phyloP scores from a whole-genome alignment of 257 asterid genomes.

The Solanum etuberosum region DNA sequence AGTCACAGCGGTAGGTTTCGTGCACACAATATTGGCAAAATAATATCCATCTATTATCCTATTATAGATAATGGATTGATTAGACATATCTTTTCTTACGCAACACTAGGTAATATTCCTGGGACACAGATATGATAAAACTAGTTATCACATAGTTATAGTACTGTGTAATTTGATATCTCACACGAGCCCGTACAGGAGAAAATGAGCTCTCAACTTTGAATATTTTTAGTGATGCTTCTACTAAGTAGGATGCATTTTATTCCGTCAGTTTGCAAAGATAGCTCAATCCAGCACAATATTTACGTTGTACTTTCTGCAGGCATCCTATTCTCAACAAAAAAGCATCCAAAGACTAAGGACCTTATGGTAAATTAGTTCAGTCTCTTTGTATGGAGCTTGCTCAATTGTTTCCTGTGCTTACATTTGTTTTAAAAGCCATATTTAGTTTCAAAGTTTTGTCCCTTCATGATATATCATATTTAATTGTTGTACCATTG shows the following conservation, averaged over 20 bases:
- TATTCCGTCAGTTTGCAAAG: not conserved
- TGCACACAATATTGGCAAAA: not conserved
- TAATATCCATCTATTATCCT: not conserved
- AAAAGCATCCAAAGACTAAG: constrained; percentile 85
- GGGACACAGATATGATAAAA: not conserved
- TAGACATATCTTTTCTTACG: not conserved
- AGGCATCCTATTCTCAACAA: constrained; percentile 82
- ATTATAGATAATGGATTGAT: not conserved
- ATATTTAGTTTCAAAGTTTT: not conserved
- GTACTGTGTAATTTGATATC: not conserved
- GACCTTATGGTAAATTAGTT: constrained; percentile 69
- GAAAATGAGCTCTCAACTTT: not conserved
- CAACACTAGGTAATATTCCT: not conserved
- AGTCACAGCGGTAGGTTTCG: constrained; percentile 64
- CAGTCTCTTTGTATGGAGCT: not conserved
- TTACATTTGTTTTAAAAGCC: not conserved
- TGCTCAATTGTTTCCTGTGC: not conserved
- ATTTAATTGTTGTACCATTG: not conserved
- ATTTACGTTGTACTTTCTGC: constrained; percentile 11
- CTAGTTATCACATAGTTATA: not conserved
- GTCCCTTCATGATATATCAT: not conserved
- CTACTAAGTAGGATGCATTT: not conserved
- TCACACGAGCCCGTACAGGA: not conserved
- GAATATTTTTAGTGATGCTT: not conserved
- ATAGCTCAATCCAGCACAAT: constrained; percentile 10